Evolutionary conservation across 441 rosid genomes (phyloP).

Genomic region (Croton laevigatus): DNA sequence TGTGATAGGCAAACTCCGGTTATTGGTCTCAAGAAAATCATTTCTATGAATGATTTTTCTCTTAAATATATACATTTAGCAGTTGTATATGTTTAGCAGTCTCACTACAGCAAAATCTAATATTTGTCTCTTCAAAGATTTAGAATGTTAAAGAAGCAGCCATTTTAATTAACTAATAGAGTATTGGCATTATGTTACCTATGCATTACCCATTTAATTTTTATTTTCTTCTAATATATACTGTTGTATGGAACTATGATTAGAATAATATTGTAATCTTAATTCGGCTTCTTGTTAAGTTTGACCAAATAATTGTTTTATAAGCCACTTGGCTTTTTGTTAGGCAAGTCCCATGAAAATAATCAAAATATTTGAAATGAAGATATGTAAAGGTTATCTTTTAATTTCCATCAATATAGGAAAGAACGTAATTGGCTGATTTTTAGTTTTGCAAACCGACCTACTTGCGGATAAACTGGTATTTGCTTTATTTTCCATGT

Average conservation of each 20-base stretch:
- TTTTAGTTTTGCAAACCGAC: background rate
- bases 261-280: background rate
- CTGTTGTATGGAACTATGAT: no score
- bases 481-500: background rate
- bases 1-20: slow-evolving; percentile 5
- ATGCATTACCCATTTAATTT: background rate
- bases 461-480: background rate
- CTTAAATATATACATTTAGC: slow-evolving; percentile 6
- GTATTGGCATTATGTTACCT: background rate
- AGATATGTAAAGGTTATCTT: no score
- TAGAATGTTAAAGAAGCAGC: background rate
- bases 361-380: no score
- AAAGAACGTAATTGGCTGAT: background rate
- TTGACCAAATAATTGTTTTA: background rate
- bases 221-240: background rate
- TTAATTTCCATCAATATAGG: background rate
- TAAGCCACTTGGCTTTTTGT: no score
- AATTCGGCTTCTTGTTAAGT: background rate
- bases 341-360: no score
- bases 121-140: slow-evolving; percentile 32
- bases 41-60: background rate
- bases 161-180: background rate
- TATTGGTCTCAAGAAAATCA: slow-evolving; percentile 8
- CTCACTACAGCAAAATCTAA: slow-evolving; percentile 29
- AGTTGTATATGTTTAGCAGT: slow-evolving; percentile 23